A percentile compares a stretch with the other conserved stretches of the same genome.
These are phyloP conservation scores for Candida maesae DNA, from an alignment of 805 yeast species.

Conservation along the genomic window DNA sequence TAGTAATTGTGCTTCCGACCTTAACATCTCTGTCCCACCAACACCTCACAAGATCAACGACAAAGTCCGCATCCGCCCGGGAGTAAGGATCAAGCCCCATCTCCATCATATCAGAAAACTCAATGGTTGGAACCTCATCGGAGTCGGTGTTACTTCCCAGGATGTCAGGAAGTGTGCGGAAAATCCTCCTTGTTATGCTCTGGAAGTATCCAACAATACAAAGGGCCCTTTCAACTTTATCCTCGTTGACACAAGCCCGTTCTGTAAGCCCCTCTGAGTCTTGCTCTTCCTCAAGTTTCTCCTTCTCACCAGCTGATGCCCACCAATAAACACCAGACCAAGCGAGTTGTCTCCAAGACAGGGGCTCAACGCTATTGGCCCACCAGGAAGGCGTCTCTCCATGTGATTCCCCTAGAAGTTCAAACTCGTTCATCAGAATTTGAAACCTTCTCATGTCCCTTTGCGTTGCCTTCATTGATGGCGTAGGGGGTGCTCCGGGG, in stretches of 20 bases:
- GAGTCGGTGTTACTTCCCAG: slow-evolving; percentile 27
- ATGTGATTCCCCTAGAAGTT: not conserved
- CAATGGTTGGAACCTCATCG: slow-evolving; percentile 28
- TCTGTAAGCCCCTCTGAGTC: slow-evolving; percentile 35
- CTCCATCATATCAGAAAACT: slow-evolving; percentile 44
- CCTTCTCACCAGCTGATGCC: slow-evolving; percentile 78
- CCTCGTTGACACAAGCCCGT: slow-evolving; percentile 11
- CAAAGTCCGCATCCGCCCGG: slow-evolving; percentile 40
- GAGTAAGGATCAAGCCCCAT: slow-evolving; percentile 60
- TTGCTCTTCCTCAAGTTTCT: slow-evolving; percentile 36
- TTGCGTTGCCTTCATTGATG: slow-evolving; percentile 29
- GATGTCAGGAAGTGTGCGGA: slow-evolving; percentile 36
- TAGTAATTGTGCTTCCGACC: slow-evolving; percentile 35
- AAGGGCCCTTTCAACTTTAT: slow-evolving; percentile 26
- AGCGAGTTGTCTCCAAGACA: slow-evolving; percentile 53
- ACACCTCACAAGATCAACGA: slow-evolving; percentile 36
- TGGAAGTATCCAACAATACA: slow-evolving; percentile 50
- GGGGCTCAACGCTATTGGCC: slow-evolving; percentile 42
- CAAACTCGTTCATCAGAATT: slow-evolving; percentile 25
- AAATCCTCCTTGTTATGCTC: slow-evolving; percentile 40
- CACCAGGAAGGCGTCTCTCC: slow-evolving; percentile 34
- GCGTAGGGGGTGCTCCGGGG: slow-evolving; percentile 10
- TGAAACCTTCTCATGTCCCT: slow-evolving; percentile 36
- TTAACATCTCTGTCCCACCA: slow-evolving; percentile 47
- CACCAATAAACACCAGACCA: slow-evolving; percentile 81